Conservation (phyloP, 2,329 filamentous ascomycete genomes). For the Microdochium bolleyi region DNA sequence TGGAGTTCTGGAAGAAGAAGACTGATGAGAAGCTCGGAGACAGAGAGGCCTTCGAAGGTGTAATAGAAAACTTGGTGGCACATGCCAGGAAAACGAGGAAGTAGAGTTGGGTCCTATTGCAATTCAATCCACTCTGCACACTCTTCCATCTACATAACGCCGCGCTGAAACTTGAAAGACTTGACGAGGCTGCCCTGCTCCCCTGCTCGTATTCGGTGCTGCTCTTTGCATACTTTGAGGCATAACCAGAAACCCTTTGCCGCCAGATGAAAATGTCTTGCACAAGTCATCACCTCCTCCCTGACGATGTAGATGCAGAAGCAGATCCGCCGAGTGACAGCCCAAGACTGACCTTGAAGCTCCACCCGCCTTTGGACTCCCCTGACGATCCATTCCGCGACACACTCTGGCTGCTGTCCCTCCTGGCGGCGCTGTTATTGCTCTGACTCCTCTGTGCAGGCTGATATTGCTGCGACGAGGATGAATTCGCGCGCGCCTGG, state of each 20-base stretch:
- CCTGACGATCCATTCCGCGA: background rate
- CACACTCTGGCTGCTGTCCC: background rate
- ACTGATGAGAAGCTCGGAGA: slow-evolving; percentile 84
- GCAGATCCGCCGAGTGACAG: background rate
- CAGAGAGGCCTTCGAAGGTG: slow-evolving; percentile 88
- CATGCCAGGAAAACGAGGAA: slow-evolving; percentile 82
- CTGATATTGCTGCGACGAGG: background rate
- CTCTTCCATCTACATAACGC: background rate
- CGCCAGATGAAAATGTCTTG: no score
- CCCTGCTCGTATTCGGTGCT: no score
- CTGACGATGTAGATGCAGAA: background rate
- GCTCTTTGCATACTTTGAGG: no score
- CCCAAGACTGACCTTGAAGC: background rate
- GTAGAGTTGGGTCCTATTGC: slow-evolving; percentile 25
- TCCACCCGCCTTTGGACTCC: background rate
- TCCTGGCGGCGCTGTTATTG: background rate
- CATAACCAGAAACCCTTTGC: no score
- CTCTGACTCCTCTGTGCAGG: background rate
- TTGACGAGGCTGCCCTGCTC: no score
- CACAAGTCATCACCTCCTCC: background rate
- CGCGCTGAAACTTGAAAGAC: background rate
- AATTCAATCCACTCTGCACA: background rate
- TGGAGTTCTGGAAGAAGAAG: slow-evolving; percentile 83
- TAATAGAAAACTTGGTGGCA: slow-evolving; percentile 93
- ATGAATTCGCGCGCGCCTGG: background rate